Conservation (phyloP, 148 eudicot genomes). For the Rhododendron ovatum region DNA sequence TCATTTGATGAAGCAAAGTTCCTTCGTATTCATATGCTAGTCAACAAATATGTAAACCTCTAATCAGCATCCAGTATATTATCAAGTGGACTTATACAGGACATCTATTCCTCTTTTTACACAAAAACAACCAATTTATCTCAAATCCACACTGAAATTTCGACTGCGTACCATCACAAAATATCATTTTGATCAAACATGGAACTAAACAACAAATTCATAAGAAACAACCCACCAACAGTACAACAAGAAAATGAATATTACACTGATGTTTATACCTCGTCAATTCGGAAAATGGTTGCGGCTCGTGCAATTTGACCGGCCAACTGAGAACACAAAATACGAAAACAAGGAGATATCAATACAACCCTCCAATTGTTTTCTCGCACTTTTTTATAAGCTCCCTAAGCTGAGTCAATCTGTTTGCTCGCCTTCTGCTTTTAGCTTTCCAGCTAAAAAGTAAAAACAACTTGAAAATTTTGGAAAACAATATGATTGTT, state of each 20-base stretch:
- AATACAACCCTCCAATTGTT: neutral
- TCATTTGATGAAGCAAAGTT: neutral
- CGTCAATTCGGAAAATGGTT: constrained; percentile 83
- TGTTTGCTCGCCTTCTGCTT: neutral
- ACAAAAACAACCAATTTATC: neutral
- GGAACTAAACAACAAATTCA: neutral
- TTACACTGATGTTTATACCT: constrained; percentile 37
- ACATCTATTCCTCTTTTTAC: neutral
- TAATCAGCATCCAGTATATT: neutral
- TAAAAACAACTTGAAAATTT: neutral
- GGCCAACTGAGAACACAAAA: constrained; percentile 54
- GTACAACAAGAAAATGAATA: neutral
- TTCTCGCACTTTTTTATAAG: neutral
- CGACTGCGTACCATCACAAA: neutral
- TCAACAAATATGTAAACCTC: neutral
- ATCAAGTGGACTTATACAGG: neutral
- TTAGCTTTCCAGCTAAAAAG: neutral
- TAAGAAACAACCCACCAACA: neutral
- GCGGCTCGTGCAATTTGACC: constrained; percentile 99
- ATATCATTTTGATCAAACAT: neutral
- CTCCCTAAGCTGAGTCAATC: neutral
- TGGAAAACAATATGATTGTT: neutral
- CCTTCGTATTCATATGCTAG: neutral
- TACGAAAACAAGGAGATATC: neutral
- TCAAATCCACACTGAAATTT: neutral